Conservation (phyloP, 306 rosid species). For the Pyrus communis region DNA sequence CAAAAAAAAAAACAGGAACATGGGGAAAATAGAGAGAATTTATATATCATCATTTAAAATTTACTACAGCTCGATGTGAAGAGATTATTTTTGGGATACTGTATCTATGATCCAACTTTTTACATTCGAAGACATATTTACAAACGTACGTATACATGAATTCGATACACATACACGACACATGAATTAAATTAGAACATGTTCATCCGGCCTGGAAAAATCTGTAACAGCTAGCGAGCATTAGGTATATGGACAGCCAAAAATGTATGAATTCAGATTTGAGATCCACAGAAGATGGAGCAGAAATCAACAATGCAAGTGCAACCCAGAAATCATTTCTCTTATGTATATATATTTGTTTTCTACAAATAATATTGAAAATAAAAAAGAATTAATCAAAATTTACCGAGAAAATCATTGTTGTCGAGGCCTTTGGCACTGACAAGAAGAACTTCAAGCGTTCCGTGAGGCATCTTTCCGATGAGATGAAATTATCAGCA, state of each 20-base stretch:
- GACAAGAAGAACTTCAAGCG: conserved; percentile 65
- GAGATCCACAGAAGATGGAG: not conserved
- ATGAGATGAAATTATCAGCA: not conserved
- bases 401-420: conserved; percentile 55
- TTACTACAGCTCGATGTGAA: not conserved
- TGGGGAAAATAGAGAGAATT: not conserved
- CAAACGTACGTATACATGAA: too few relatives aligned
- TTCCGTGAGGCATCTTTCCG: conserved; percentile 60
- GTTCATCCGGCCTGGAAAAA: not conserved
- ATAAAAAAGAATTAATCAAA: not conserved
- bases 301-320: not conserved
- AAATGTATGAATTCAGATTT: not conserved
- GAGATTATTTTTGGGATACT: not conserved
- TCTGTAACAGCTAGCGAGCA: not conserved
- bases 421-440: conserved; percentile 63
- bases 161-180: not conserved
- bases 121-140: not conserved
- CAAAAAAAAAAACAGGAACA: not conserved
- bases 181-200: not conserved
- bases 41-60: not conserved
- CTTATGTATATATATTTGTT: not conserved
- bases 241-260: not conserved
- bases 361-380: not conserved
- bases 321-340: conserved; percentile 3
- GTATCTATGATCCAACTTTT: not conserved